Conservation (phyloP, 192 early-diverging fungal species). For the Umbelopsis sp. region DNA sequence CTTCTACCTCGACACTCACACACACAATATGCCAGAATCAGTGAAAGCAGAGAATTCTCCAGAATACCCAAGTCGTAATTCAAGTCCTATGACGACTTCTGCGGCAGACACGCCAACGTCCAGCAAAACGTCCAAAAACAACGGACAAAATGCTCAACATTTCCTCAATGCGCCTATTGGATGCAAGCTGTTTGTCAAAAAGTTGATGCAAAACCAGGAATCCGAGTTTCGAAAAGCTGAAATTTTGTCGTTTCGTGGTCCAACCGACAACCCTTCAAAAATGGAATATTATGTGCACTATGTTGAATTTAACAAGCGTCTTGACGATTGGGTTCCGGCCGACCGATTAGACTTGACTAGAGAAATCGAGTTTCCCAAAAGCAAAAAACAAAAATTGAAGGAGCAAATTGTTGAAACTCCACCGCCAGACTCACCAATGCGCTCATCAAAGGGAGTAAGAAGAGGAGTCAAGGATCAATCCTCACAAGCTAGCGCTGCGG, state of each 20-base stretch:
- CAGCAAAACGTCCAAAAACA: background rate
- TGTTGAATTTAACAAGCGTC: constrained; percentile 95
- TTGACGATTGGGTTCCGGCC: constrained; percentile 92
- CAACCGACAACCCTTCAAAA: constrained; percentile 46
- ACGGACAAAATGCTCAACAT: background rate
- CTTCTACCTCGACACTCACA: background rate
- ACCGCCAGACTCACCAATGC: constrained; percentile 42
- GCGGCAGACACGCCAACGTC: constrained; percentile 1
- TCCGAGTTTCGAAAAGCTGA: constrained; percentile 81
- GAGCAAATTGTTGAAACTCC: constrained; percentile 40
- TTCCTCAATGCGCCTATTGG: constrained; percentile 25
- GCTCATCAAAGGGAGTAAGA: constrained; percentile 8
- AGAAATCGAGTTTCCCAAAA: constrained; percentile 73
- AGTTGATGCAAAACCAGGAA: constrained; percentile 24
- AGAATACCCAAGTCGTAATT: constrained; percentile 10
- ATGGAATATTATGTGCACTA: constrained; percentile 96
- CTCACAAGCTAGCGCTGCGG: background rate
- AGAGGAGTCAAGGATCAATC: background rate
- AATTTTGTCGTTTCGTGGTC: constrained; percentile 75
- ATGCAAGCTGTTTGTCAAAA: constrained; percentile 41
- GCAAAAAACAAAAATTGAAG: constrained; percentile 54
- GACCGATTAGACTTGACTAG: constrained; percentile 67
- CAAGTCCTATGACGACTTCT: background rate
- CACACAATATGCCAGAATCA: constrained; percentile 4
- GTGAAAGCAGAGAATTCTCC: constrained; percentile 15